Conservation (phyloP, 805 yeast genomes). For the Lipomyces sp. region DNA sequence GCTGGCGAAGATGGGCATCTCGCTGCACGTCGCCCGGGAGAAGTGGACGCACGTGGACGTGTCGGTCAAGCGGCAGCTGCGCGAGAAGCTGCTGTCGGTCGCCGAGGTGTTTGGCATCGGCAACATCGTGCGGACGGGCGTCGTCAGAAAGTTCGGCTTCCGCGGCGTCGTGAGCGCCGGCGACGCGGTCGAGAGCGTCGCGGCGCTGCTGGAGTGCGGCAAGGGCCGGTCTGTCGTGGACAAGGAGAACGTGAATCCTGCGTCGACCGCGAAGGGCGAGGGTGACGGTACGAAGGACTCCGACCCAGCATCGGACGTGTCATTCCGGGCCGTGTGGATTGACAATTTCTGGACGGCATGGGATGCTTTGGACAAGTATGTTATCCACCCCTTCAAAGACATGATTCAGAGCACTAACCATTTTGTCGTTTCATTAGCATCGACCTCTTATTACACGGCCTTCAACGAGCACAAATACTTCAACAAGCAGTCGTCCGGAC, state of each 20-base stretch:
- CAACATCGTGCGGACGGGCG: constrained; percentile 80
- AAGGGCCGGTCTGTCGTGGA: constrained; percentile 20
- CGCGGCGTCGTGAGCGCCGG: constrained; percentile 85
- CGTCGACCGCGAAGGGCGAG: background rate
- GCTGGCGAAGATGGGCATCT: constrained; percentile 95
- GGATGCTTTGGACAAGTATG: constrained; percentile 52
- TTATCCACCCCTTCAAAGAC: background rate
- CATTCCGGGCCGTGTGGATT: constrained; percentile 54
- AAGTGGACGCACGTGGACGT: constrained; percentile 90
- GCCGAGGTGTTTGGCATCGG: constrained; percentile 75
- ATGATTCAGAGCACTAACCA: background rate
- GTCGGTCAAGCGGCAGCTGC: constrained; percentile 67
- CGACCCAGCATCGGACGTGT: constrained; percentile 4
- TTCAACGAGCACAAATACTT: constrained; percentile 75
- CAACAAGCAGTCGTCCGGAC: constrained; percentile 83
- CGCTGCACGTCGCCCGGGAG: constrained; percentile 83
- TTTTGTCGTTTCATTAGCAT: constrained; percentile 32
- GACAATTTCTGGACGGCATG: constrained; percentile 68
- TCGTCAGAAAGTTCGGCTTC: constrained; percentile 80
- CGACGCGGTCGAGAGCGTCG: constrained; percentile 85
- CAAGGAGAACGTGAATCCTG: constrained; percentile 34
- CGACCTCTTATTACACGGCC: constrained; percentile 61
- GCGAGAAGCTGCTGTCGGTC: constrained; percentile 64
- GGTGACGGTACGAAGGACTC: constrained; percentile 3
- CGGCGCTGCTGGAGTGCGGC: constrained; percentile 69